A percentile compares a stretch with the other conserved stretches of the same genome.
These are phyloP conservation scores for Ogataea pini DNA, from an alignment of 805 yeast genomes.

Conservation along the genomic window DNA sequence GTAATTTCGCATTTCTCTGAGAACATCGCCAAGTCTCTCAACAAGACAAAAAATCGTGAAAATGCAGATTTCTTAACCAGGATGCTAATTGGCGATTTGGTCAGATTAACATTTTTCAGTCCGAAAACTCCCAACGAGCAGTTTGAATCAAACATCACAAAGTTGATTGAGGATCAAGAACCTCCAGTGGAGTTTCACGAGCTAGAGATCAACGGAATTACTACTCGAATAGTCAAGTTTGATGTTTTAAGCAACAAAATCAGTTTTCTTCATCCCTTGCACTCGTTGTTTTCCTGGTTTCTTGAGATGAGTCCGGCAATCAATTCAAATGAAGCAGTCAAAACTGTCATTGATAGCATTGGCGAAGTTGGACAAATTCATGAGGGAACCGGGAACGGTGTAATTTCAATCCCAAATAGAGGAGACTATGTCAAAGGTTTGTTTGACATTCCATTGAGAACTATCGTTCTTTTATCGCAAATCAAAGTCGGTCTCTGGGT, in stretches of 20 bases:
- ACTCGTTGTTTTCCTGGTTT: constrained; percentile 70
- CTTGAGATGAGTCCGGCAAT: constrained; percentile 50
- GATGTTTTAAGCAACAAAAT: constrained; percentile 50
- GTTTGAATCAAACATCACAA: constrained; percentile 3
- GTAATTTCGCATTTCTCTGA: constrained; percentile 66
- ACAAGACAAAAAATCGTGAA: constrained; percentile 19
- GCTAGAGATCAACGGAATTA: constrained; percentile 24
- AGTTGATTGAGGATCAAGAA: constrained; percentile 28
- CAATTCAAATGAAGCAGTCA: constrained; percentile 13
- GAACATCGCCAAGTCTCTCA: constrained; percentile 48
- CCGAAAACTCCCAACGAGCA: constrained; percentile 9
- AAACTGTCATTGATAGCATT: constrained; percentile 13
- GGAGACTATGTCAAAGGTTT: constrained; percentile 35
- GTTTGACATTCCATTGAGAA: constrained; percentile 76
- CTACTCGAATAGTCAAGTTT: constrained; percentile 37
- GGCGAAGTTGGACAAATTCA: constrained; percentile 11
- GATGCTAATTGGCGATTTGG: constrained; percentile 15
- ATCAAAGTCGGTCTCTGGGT: constrained; percentile 93
- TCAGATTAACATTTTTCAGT: constrained; percentile 17
- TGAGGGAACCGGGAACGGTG: constrained; percentile 1
- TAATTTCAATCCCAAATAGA: not conserved
- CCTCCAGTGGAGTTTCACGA: constrained; percentile 22
- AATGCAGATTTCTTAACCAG: constrained; percentile 13
- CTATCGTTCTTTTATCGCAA: constrained; percentile 76
- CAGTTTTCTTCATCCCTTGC: constrained; percentile 79